Conservation (phyloP, 306 rosid genomes). For the Cucumis cinereus region DNA sequence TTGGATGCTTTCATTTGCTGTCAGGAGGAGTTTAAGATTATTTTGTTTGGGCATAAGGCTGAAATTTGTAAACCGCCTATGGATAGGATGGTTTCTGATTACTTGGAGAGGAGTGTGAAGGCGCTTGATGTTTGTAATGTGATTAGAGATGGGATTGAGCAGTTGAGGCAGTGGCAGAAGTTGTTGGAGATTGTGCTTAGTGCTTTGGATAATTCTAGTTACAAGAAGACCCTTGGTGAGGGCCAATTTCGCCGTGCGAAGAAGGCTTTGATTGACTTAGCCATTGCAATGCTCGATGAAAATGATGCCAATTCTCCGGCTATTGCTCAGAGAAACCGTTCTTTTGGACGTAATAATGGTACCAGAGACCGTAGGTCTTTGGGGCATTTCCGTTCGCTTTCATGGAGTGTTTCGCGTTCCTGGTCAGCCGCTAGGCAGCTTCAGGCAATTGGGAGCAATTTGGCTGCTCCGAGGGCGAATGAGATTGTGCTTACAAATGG, state of each 20-base stretch:
- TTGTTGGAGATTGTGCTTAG: constrained; percentile 54
- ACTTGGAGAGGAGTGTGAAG: constrained; percentile 65
- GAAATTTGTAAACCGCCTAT: constrained; percentile 22
- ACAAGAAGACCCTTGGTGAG: constrained; percentile 51
- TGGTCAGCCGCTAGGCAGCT: constrained; percentile 96
- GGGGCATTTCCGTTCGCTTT: constrained; percentile 83
- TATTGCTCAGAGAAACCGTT: constrained; percentile 54
- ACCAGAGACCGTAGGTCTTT: constrained; percentile 13
- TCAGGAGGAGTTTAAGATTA: constrained; percentile 49
- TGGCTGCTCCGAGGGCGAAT: constrained; percentile 57
- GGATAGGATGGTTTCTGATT: constrained; percentile 65
- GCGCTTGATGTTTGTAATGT: constrained; percentile 86
- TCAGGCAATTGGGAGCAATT: constrained; percentile 63
- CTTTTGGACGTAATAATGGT: constrained; percentile 48
- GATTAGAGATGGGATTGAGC: constrained; percentile 74
- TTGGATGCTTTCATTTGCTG: constrained; percentile 49
- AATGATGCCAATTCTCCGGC: constrained; percentile 35
- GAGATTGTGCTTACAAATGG: constrained; percentile 55
- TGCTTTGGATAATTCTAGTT: constrained; percentile 40
- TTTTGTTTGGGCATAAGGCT: constrained; percentile 26
- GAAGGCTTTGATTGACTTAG: constrained; percentile 65
- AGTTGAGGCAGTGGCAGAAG: constrained; percentile 70
- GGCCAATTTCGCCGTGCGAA: constrained; percentile 80
- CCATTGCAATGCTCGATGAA: constrained; percentile 62
- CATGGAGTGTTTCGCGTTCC: constrained; percentile 82